A percentile compares a stretch with the other conserved stretches of the same genome.
Conservation (phyloP, 2,329 filamentous ascomycete species). For the Aspergillus spinulosporus region DNA sequence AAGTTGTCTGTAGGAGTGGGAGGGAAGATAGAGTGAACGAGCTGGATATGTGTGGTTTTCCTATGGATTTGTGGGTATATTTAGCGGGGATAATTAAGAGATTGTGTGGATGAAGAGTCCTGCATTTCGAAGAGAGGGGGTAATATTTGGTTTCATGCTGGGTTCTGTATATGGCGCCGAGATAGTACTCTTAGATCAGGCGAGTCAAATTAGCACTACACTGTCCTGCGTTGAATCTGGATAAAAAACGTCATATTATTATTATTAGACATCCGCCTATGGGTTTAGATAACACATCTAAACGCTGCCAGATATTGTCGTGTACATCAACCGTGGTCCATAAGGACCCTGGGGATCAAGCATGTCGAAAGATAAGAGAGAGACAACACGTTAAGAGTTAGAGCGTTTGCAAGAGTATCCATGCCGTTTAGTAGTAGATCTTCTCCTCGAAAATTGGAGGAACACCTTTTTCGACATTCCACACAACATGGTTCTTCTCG, state of each 20-base stretch:
- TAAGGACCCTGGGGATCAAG: constrained; percentile 11
- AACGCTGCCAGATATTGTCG: background rate
- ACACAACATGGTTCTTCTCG: constrained; percentile 67
- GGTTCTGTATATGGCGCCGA: too few relatives aligned
- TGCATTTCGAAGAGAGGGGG: too few relatives aligned
- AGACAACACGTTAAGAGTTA: background rate
- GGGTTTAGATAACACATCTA: background rate
- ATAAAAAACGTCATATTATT: background rate
- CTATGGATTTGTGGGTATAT: too few relatives aligned
- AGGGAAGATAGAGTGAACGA: too few relatives aligned
- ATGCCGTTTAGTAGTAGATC: constrained; percentile 48
- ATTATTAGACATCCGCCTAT: background rate
- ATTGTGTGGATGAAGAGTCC: too few relatives aligned
- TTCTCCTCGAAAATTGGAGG: constrained; percentile 63
- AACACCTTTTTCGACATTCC: constrained; percentile 56
- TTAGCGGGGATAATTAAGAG: too few relatives aligned
- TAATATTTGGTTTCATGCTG: too few relatives aligned
- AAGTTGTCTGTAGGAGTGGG: too few relatives aligned
- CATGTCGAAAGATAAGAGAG: constrained; percentile 1
- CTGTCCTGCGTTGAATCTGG: too few relatives aligned
- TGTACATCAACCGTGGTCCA: constrained; percentile 1
- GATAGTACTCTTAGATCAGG: too few relatives aligned
- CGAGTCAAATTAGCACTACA: too few relatives aligned
- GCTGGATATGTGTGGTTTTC: too few relatives aligned
- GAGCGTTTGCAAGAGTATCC: background rate